Conservation (phyloP, 176 grass and related monocot species). For the Oropetium thomaeum region DNA sequence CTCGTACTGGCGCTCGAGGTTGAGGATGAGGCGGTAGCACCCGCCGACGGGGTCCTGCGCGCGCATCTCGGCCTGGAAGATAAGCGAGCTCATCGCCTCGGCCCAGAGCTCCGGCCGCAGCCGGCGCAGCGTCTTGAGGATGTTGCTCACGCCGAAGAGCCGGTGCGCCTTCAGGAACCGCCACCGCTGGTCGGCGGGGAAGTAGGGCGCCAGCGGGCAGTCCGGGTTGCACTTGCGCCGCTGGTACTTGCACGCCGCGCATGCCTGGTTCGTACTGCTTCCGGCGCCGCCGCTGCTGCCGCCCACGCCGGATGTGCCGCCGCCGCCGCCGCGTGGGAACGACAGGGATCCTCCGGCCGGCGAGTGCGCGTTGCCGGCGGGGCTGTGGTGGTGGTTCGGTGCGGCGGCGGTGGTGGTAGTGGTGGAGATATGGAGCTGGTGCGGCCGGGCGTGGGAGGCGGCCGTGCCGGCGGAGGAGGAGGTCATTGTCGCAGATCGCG, state of each 20-base stretch:
- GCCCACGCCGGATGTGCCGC: neutral
- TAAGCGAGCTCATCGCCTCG: slow-evolving; percentile 51
- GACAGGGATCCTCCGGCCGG: too few species aligned
- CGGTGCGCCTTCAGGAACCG: slow-evolving; percentile 54
- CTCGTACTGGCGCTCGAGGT: slow-evolving; percentile 26
- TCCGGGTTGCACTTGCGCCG: slow-evolving; percentile 55
- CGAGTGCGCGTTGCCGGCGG: too few species aligned
- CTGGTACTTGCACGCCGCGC: slow-evolving; percentile 74
- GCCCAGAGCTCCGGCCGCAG: slow-evolving; percentile 9
- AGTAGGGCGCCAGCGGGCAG: slow-evolving; percentile 59
- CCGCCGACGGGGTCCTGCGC: slow-evolving; percentile 46
- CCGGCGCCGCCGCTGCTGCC: neutral
- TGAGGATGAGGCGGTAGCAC: slow-evolving; percentile 28
- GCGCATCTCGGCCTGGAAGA: slow-evolving; percentile 46
- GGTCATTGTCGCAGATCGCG: neutral
- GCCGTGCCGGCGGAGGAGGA: slow-evolving; percentile 24
- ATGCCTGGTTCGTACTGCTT: slow-evolving; percentile 36
- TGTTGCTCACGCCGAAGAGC: slow-evolving; percentile 66
- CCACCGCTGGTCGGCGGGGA: slow-evolving; percentile 62
- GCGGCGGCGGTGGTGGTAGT: neutral
- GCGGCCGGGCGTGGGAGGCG: neutral
- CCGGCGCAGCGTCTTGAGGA: slow-evolving; percentile 31
- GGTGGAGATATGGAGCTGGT: neutral
- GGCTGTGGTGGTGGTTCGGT: too few species aligned
- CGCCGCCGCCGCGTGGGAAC: neutral